Evolutionary conservation across 2,329 filamentous ascomycete genomes (phyloP).

Genomic region (Elsinoe arachidis): DNA sequence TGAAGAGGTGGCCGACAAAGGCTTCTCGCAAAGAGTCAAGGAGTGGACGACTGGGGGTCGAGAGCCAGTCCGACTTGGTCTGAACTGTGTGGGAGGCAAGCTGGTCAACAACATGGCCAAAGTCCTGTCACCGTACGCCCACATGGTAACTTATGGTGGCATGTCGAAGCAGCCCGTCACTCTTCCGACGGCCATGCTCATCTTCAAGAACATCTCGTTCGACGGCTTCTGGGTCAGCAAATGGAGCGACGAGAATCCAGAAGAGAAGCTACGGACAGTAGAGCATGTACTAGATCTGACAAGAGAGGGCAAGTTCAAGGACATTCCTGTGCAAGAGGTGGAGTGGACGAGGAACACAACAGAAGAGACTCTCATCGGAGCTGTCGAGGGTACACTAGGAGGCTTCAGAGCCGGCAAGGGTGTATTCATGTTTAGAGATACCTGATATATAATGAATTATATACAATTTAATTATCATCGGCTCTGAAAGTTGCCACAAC

Average conservation of each 20-base stretch:
- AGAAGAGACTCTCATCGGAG: constrained; percentile 57
- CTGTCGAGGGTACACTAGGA: constrained; percentile 72
- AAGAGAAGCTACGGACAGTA: constrained; percentile 71
- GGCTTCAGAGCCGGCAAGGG: constrained; percentile 85
- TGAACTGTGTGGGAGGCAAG: constrained; percentile 94
- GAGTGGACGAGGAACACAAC: constrained; percentile 77
- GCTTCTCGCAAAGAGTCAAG: constrained; percentile 53
- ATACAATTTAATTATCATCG: not conserved
- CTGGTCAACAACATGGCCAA: constrained; percentile 71
- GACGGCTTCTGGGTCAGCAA: constrained; percentile 90
- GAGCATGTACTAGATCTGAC: constrained; percentile 72
- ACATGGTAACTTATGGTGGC: constrained; percentile 87
- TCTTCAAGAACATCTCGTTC: constrained; percentile 86
- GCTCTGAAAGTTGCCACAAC: not conserved
- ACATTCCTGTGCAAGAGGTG: constrained; percentile 74
- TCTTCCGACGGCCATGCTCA: constrained; percentile 74
- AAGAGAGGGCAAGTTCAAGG: constrained; percentile 66
- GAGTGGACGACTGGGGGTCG: constrained; percentile 63
- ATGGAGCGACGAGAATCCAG: constrained; percentile 70
- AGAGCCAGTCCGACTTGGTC: constrained; percentile 63
- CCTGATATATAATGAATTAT: constrained; percentile 19
- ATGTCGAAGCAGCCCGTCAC: constrained; percentile 84
- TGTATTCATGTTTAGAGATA: constrained; percentile 69
- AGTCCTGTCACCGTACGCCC: constrained; percentile 55
- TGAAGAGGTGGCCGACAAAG: constrained; percentile 49